Base-by-base conservation (phyloP, 345 rosid genomes). In the Draba incana region DNA sequence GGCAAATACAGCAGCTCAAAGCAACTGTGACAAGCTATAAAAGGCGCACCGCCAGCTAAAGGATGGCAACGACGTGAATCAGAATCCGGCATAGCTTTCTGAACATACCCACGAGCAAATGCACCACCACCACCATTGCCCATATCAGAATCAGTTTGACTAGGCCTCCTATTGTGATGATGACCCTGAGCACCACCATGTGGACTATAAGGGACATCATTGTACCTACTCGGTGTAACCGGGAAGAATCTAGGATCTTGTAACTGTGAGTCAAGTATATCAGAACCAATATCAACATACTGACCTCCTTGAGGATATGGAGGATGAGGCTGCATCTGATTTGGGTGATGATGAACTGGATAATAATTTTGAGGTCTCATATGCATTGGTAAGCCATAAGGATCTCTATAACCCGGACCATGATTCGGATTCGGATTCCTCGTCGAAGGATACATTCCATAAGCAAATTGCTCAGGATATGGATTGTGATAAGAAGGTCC, bases 1-100 rank as follows among this genome's bases (percentile, higher is more conserved):
- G 91, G 91, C 60, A 89, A 46, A 69, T 76, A 75, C 14, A 89
- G 81, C 37, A 85, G 61, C 72, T 80, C 88, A 52, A 78, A 85
- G 81, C 91, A 89, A 60, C 58, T 80, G 28, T 70, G 77, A 72
- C 96, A 89, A 3, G 77, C 79, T 13, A 87, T 16, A 75, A 89
- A 87, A 4, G 93, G 93, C 3, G 89, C 85, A 66, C 88, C 93
- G 0, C 89, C 86, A 8, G 77, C 86, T 33, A 87, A 54, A 41
- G 96, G 83, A 81, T 15, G 79, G 37, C 57, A 81, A 28, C 57
- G 76, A 56, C 62, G 77, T 3, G 75, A 76, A 68, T 63, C 69
- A 67, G n/a, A 39, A 60, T 52, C 41, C 6, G 80, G 67, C 54
- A 69, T 77, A 50, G 70, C 67, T 56, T 46, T 71, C 66, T 66